Base-by-base conservation (phyloP, 2,329 filamentous ascomycete genomes). In the Scolecobasidium constrictum region DNA sequence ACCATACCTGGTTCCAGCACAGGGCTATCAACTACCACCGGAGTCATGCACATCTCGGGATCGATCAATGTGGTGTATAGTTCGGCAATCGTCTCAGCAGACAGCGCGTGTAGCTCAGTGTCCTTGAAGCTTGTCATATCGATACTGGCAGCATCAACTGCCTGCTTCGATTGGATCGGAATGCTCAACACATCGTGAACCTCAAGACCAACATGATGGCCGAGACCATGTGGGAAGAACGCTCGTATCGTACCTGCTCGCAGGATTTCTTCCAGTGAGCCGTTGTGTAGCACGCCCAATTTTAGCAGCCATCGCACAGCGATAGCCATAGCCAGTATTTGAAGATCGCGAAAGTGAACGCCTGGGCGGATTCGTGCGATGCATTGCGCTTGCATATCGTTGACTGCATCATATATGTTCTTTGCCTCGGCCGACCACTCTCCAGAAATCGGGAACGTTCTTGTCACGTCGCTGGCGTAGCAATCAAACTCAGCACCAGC, bases 131-230 rank as follows among this genome's bases (percentile, higher is more conserved):
- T n/a, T 7, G 9, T 13, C n/a, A 11, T 12, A 11, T 23, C 38
- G 15, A 18, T 7, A 7, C 5, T 13, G 12, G 7, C 15, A 12
- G 9, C 22, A 16, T 31, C 28, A 7, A 31, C 15, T 31, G 22
- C 15, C 18, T 34, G 22, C n/a, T 35, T 22, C 4, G 11, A 18
- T 26, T 17, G 19, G 26, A 44, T 40, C 5, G 44, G 41, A 4
- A 40, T 20, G 22, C 28, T 48, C 2, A 50, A 45, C 3, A 63
- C 57, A 50, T 95, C 88, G 59, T 95, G 88, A 2, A 87, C 93
- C 58, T 95, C 88, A 73, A 95, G 81, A 48, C 88, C 88, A 7
- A 95, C 68, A 58, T 94, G 90, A 62, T 95, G 88, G 0, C 88
- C 88, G 1, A 95, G 67, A 0, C 88, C 88, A 58, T 95, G 88